phyloP scores from a whole-genome alignment of 2,329 filamentous ascomycete genomes.

The Calonectria multiphialidica region DNA sequence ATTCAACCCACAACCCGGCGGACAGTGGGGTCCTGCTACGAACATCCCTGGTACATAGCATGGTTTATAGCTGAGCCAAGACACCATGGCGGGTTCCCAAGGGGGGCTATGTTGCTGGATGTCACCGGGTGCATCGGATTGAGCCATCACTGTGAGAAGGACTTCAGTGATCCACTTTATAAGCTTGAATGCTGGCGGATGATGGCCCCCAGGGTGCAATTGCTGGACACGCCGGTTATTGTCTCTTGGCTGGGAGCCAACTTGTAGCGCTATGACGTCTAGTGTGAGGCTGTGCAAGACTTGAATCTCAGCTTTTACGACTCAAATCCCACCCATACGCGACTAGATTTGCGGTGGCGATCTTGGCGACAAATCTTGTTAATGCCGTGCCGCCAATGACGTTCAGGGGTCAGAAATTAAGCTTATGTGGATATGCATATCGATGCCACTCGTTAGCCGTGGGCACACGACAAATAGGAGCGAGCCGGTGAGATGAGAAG shows the following conservation, averaged over 20 bases:
- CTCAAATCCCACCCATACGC: not conserved
- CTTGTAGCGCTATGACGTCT: not conserved
- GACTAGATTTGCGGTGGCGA: not conserved
- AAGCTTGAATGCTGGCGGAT: constrained; percentile 5
- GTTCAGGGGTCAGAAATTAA: not conserved
- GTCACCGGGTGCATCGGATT: constrained; percentile 1
- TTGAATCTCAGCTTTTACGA: not conserved
- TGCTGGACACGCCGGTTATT: not conserved
- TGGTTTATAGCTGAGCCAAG: not conserved
- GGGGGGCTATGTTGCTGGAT: not conserved
- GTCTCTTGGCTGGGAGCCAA: not conserved
- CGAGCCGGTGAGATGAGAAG: not conserved
- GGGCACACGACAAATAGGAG: not conserved
- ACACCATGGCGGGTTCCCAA: not conserved
- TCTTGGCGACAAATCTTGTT: not conserved
- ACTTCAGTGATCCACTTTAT: not conserved
- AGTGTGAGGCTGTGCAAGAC: not conserved
- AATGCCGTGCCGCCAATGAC: not conserved
- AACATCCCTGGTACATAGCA: not conserved
- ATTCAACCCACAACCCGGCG: not conserved
- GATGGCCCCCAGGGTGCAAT: not conserved
- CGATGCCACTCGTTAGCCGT: too few relatives aligned
- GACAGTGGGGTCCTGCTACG: not conserved
- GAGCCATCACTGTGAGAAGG: not conserved
- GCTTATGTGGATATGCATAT: constrained; percentile 10